phyloP scores from a whole-genome alignment of 1,284 basidiomycete species.

The Apiotrichum brassicae region DNA sequence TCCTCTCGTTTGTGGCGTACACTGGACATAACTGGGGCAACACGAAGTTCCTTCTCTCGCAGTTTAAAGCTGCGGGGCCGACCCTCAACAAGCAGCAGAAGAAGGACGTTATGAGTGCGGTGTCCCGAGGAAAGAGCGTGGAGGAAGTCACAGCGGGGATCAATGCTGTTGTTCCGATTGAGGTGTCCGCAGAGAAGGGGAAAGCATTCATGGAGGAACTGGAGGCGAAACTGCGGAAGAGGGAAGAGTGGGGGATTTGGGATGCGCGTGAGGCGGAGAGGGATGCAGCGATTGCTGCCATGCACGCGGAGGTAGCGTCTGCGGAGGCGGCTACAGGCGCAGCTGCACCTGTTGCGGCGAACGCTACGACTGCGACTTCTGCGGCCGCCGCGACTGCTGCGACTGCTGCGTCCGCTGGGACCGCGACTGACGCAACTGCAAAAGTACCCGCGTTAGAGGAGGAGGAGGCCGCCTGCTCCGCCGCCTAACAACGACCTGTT shows the following conservation, averaged over 20 bases:
- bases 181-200: conserved; percentile 18
- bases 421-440: too few species aligned
- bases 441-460: too few species aligned
- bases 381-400: too few species aligned
- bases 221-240: not conserved
- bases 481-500: too few species aligned
- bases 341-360: not conserved
- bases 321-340: not conserved
- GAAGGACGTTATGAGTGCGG: conserved; percentile 54
- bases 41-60: conserved; percentile 85
- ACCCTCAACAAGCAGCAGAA: conserved; percentile 56
- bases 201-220: conserved; percentile 14
- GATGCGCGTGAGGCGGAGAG: not conserved
- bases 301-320: not conserved
- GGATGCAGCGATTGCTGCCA: not conserved
- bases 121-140: conserved; percentile 62
- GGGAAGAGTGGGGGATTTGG: conserved; percentile 14
- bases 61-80: conserved; percentile 58
- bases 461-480: too few species aligned
- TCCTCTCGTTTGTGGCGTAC: conserved; percentile 64
- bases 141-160: conserved; percentile 51
- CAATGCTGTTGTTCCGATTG: conserved; percentile 40
- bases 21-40: conserved; percentile 72
- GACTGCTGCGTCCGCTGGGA: too few species aligned
- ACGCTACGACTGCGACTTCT: not conserved